phyloP scores from a whole-genome alignment of 257 asterid species.

The Lithospermum erythrorhizon region DNA sequence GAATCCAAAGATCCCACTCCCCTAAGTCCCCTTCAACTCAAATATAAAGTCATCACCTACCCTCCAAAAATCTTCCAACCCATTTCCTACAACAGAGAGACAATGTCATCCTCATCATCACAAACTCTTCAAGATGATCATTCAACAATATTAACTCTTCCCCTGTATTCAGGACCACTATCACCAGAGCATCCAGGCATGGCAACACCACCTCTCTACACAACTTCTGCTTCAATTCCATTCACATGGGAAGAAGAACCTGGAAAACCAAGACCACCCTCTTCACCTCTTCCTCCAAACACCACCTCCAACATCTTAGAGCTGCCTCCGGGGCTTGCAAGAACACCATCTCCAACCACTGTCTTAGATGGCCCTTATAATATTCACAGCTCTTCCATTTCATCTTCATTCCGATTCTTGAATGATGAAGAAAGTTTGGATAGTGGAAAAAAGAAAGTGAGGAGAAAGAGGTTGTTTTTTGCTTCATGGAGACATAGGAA shows the following conservation, averaged over 20 bases:
- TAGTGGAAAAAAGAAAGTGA: slow-evolving; percentile 17
- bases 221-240: slow-evolving; percentile 45
- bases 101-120: not conserved
- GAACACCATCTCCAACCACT: slow-evolving; percentile 47
- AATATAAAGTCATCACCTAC: not conserved
- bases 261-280: slow-evolving; percentile 60
- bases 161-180: not conserved
- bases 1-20: too few species aligned
- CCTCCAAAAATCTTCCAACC: not conserved
- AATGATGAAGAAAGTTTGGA: slow-evolving; percentile 15
- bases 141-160: not conserved
- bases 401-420: slow-evolving; percentile 38
- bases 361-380: slow-evolving; percentile 55
- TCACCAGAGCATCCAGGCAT: slow-evolving; percentile 45
- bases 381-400: slow-evolving; percentile 19
- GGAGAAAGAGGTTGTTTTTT: slow-evolving; percentile 11
- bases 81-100: not conserved
- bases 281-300: slow-evolving; percentile 11
- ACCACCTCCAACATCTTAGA: slow-evolving; percentile 22
- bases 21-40: not conserved
- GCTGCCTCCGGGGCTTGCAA: slow-evolving; percentile 50
- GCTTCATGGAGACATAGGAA: slow-evolving; percentile 23
- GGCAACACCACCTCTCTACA: slow-evolving; percentile 45
- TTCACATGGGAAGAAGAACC: slow-evolving; percentile 80
- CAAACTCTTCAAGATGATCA: not conserved